phyloP scores from a whole-genome alignment of 352 stramenopile species.

The Pythium inflatum region DNA sequence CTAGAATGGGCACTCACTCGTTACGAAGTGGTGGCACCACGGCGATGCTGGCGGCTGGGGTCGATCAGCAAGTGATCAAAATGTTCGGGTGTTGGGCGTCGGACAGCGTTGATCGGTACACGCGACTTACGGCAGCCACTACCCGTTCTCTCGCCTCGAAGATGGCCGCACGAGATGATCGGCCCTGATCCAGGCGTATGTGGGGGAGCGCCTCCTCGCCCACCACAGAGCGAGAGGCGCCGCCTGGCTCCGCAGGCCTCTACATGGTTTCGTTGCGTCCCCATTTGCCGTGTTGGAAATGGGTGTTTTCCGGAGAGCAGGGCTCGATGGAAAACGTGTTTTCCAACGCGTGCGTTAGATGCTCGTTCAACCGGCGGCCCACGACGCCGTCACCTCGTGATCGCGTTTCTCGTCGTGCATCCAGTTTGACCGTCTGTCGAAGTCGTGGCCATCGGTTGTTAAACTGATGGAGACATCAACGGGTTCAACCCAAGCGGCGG shows the following conservation, averaged over 20 bases:
- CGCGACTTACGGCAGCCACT: background rate
- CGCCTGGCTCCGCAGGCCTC: background rate
- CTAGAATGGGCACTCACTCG: slow-evolving; percentile 4
- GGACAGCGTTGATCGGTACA: background rate
- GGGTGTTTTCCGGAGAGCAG: background rate
- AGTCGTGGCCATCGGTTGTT: background rate
- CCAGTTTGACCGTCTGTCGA: background rate
- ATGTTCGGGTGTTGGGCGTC: slow-evolving; percentile 10
- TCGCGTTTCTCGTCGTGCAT: background rate
- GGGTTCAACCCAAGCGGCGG: background rate
- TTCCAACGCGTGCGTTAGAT: background rate
- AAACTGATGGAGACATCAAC: background rate
- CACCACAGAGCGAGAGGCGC: background rate
- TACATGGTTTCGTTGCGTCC: background rate
- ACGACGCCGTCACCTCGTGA: background rate
- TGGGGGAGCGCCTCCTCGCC: slow-evolving; percentile 4
- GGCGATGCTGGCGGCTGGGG: slow-evolving; percentile 4
- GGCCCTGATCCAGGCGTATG: background rate
- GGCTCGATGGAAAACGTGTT: background rate
- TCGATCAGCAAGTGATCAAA: slow-evolving; percentile 11
- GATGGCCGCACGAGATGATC: background rate
- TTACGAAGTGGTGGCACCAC: slow-evolving; percentile 13
- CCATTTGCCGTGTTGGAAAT: background rate
- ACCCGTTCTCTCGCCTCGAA: background rate
- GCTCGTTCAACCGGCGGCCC: background rate